Evolutionary conservation across 2,329 filamentous ascomycete species (phyloP).

Genomic region (Polytolypa hystricis): DNA sequence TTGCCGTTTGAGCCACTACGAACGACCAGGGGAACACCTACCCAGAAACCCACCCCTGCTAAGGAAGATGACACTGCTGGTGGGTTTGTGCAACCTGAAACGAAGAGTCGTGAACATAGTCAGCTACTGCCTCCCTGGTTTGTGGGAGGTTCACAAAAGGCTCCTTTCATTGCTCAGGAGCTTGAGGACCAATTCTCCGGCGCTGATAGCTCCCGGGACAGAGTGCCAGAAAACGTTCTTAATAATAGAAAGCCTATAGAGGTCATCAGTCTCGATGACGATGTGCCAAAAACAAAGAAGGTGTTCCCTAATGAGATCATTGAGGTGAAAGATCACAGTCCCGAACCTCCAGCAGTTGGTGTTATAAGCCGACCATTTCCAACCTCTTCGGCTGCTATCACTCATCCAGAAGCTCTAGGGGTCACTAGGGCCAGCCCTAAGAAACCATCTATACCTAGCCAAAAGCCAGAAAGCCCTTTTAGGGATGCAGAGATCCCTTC

Average conservation of each 20-base stretch:
- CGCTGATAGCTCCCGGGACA: conserved; percentile 12
- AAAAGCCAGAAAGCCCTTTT: no score
- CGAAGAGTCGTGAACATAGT: conserved; percentile 16
- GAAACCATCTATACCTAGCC: no score
- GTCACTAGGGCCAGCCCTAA: no score
- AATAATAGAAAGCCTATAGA: conserved; percentile 5
- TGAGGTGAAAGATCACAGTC: conserved; percentile 4
- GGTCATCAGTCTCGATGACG: conserved; percentile 10
- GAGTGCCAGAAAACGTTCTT: conserved; percentile 16
- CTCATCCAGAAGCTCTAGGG: no score
- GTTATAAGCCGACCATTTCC: no score
- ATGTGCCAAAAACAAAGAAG: not conserved
- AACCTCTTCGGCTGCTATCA: no score
- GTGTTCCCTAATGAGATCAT: not conserved
- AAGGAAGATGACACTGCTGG: conserved; percentile 46
- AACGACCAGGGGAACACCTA: conserved; percentile 43
- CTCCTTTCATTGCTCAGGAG: conserved; percentile 25
- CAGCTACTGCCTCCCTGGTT: conserved; percentile 39
- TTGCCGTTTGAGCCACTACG: conserved; percentile 77
- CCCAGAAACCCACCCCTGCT: not conserved
- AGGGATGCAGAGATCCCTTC: no score
- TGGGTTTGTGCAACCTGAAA: conserved; percentile 50
- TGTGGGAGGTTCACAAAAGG: conserved; percentile 22
- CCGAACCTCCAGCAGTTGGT: no score
- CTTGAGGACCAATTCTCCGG: conserved; percentile 14